These are phyloP conservation scores for Paramecium pentaurelia DNA, from an alignment of 73 alveolate genomes.

Conservation along the genomic window DNA sequence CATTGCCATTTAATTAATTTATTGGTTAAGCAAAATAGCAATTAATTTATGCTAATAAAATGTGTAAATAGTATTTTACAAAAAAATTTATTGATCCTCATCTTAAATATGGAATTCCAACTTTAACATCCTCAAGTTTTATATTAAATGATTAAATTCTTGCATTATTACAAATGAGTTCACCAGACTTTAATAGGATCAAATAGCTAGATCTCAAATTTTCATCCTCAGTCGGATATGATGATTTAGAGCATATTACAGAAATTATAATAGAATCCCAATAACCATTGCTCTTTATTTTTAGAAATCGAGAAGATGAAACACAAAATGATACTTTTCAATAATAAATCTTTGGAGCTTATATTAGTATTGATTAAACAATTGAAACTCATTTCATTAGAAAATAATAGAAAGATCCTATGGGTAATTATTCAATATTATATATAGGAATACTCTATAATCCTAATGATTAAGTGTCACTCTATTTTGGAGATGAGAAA, in stretches of 20 bases:
- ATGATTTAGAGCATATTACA: slow-evolving; percentile 30
- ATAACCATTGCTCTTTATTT: slow-evolving; percentile 9
- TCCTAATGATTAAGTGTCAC: slow-evolving; percentile 13
- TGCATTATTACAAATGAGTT: slow-evolving; percentile 29
- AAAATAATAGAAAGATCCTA: slow-evolving; percentile 36
- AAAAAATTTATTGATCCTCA: slow-evolving; percentile 9
- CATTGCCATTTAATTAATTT: slow-evolving; percentile 26
- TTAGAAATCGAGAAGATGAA: slow-evolving; percentile 43
- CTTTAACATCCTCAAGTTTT: neutral
- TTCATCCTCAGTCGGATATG: slow-evolving; percentile 27
- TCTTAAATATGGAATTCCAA: neutral
- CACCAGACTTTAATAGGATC: slow-evolving; percentile 21
- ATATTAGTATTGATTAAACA: neutral
- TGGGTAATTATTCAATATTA: neutral
- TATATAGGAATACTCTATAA: neutral
- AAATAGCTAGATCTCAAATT: neutral
- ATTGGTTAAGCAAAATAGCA: neutral
- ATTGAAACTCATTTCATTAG: slow-evolving; percentile 23
- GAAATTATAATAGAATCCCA: slow-evolving; percentile 10
- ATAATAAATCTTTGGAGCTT: slow-evolving; percentile 22
- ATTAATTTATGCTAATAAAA: slow-evolving; percentile 30
- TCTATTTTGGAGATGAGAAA: slow-evolving; percentile 42
- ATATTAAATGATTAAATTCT: slow-evolving; percentile 1
- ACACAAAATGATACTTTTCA: slow-evolving; percentile 1
- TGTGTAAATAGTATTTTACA: slow-evolving; percentile 42